Percentiles rank a stretch among this genome's conserved stretches.
These are phyloP conservation scores for Starmera amethionina DNA, from an alignment of 805 yeast species.

Conservation along the genomic window DNA sequence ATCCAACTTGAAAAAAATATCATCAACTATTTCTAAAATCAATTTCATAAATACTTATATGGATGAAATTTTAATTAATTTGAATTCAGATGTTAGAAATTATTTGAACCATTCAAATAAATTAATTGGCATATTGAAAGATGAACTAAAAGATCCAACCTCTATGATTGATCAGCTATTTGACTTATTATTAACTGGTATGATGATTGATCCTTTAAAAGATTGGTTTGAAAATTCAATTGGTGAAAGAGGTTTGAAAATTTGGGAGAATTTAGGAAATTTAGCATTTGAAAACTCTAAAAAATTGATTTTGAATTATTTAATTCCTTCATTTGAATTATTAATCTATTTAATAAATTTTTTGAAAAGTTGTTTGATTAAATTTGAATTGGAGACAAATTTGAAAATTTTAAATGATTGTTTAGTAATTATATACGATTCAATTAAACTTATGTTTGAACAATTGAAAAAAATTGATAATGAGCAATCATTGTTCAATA, in stretches of 20 bases:
- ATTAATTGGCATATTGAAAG: slow-evolving; percentile 25
- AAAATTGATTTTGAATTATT: slow-evolving; percentile 34
- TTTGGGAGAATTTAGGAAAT: slow-evolving; percentile 43
- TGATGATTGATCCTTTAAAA: slow-evolving; percentile 36
- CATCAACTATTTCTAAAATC: slow-evolving; percentile 11
- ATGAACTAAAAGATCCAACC: slow-evolving; percentile 19
- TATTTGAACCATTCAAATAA: slow-evolving; percentile 28
- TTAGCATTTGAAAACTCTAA: slow-evolving; percentile 40
- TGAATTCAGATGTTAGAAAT: slow-evolving; percentile 23
- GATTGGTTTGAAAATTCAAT: slow-evolving; percentile 57
- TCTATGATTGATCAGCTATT: slow-evolving; percentile 30
- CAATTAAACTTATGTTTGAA: slow-evolving; percentile 23
- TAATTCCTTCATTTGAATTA: slow-evolving; percentile 49
- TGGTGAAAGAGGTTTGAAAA: slow-evolving; percentile 55
- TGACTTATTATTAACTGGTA: slow-evolving; percentile 43
- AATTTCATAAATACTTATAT: slow-evolving; percentile 22
- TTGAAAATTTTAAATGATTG: slow-evolving; percentile 4
- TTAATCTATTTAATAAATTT: slow-evolving; percentile 35
- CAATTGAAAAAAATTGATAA: slow-evolving; percentile 32
- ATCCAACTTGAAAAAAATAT: slow-evolving; percentile 2
- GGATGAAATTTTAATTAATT: slow-evolving; percentile 20
- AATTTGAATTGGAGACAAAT: slow-evolving; percentile 1
- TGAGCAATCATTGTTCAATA: slow-evolving; percentile 35
- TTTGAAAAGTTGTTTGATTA: slow-evolving; percentile 15
- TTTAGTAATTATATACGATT: slow-evolving; percentile 7